Evolutionary conservation across 116 monocot genomes (phyloP), one percentile per base, ranked within the genome.

Genomic region (Trichopus zeylanicus): DNA sequence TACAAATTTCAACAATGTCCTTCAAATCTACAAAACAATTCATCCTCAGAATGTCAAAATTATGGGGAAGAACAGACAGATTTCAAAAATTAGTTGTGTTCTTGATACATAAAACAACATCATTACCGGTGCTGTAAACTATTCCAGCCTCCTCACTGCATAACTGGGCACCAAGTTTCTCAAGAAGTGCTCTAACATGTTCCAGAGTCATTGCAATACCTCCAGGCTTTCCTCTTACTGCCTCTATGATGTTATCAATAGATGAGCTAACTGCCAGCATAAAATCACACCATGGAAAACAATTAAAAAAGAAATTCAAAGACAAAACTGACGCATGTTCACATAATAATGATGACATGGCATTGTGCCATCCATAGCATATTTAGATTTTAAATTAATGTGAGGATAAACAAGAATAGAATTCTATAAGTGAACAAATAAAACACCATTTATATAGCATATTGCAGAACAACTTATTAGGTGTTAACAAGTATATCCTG

Each of bases 231-330:
- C 56, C 76, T 61, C 73, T 75, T 19, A 90, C 55, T 34, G 67
- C 56, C 61, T 87, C 84, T 46, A 97, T 68, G 57, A 97, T 91
- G 48, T 35, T 62, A 73, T 80, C 75, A 64, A 97, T 63, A 31
- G 87, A 74, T 59, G 87, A 71, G 34, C 23, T 68, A 46, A 79
- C 87, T 87, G 48, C 51, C 77, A 60, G 54, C 4, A 20, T 4
- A 23, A 26, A 15, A 49, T 20, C 42, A 42, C 18, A 42, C 42
- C 42, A 42, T 42, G n/a, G 1, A 42, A 42, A 42, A 42, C 42
- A 12, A 42, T 42, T 3, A 42, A n/a, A n/a, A n/a, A n/a, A n/a
- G n/a, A n/a, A n/a, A n/a, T n/a, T n/a, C n/a, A n/a, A n/a, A n/a
- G n/a, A n/a, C n/a, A n/a, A n/a, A n/a, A n/a, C n/a, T n/a, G n/a